Evolutionary conservation across 192 early-diverging fungal species (phyloP).

Genomic region (Coemansia sp.): DNA sequence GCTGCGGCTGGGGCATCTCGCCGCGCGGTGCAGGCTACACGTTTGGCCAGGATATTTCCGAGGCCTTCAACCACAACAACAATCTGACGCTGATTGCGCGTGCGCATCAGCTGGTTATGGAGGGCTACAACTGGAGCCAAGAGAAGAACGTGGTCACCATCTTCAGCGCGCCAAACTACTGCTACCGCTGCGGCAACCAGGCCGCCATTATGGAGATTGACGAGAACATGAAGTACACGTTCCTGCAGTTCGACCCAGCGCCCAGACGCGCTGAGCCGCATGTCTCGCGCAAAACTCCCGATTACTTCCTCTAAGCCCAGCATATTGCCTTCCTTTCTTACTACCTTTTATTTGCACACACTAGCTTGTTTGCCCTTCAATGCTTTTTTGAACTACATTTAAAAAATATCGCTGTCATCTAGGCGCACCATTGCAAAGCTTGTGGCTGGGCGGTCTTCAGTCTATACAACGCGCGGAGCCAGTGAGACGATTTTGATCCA

Average conservation of each 20-base stretch:
- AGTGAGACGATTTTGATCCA: conserved; percentile 95
- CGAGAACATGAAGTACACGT: conserved; percentile 98
- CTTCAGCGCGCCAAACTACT: conserved; percentile 99
- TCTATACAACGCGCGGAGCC: conserved; percentile 80
- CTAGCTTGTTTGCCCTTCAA: conserved; percentile 8
- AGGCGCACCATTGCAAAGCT: no score
- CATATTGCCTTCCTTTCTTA: conserved; percentile 6
- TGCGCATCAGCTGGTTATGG: conserved; percentile 91
- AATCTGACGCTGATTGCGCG: conserved; percentile 95
- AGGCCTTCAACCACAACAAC: conserved; percentile 93
- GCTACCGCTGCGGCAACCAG: conserved; percentile 99
- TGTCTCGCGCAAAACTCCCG: conserved; percentile 96
- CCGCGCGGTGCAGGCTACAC: conserved; percentile 88
- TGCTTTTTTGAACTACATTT: background rate
- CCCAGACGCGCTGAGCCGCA: conserved; percentile 97
- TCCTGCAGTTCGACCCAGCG: conserved; percentile 97
- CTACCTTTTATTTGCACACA: conserved; percentile 9
- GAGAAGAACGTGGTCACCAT: conserved; percentile 99
- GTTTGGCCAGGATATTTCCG: conserved; percentile 85
- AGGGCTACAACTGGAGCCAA: conserved; percentile 99
- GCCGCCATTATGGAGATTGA: conserved; percentile 99
- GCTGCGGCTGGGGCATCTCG: conserved; percentile 86
- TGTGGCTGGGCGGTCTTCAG: no score
- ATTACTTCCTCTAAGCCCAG: conserved; percentile 88
- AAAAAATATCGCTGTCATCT: background rate